These are phyloP conservation scores for Naematelia encephala DNA, from an alignment of 768 basidiomycete genomes.

Conservation along the genomic window DNA sequence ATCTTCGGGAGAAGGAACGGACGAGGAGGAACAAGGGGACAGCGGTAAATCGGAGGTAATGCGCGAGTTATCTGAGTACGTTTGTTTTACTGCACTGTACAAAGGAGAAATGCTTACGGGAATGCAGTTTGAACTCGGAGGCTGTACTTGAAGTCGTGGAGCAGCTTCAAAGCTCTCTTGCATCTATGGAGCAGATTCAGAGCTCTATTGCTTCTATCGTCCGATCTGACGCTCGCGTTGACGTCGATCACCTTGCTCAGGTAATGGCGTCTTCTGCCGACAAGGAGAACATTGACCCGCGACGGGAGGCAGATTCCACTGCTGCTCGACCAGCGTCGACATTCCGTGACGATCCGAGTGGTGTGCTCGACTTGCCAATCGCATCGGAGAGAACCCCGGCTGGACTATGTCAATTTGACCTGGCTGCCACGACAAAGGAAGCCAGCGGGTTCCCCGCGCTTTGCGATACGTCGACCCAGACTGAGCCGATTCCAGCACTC, in stretches of 20 bases:
- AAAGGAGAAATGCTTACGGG: no score
- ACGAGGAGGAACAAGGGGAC: neutral
- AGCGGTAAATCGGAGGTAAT: no score
- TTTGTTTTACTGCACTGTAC: no score
- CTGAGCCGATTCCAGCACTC: neutral
- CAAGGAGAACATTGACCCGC: neutral
- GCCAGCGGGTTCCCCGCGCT: neutral
- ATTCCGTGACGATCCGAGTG: neutral
- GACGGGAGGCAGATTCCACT: neutral
- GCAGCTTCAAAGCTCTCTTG: no score
- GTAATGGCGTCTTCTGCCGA: neutral
- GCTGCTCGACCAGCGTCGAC: neutral
- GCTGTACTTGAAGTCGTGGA: no score
- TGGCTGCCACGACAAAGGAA: neutral
- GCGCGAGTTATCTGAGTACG: no score
- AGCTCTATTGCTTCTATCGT: no score
- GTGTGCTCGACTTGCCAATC: neutral
- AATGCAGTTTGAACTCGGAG: no score
- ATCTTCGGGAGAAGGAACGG: neutral
- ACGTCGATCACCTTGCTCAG: neutral
- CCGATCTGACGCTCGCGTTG: no score
- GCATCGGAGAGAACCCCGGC: neutral
- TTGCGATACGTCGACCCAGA: neutral
- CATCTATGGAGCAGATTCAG: no score
- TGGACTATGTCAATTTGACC: neutral